These are phyloP conservation scores for Lactifluus subvellereus DNA, from an alignment of 768 basidiomycete genomes.

Conservation along the genomic window DNA sequence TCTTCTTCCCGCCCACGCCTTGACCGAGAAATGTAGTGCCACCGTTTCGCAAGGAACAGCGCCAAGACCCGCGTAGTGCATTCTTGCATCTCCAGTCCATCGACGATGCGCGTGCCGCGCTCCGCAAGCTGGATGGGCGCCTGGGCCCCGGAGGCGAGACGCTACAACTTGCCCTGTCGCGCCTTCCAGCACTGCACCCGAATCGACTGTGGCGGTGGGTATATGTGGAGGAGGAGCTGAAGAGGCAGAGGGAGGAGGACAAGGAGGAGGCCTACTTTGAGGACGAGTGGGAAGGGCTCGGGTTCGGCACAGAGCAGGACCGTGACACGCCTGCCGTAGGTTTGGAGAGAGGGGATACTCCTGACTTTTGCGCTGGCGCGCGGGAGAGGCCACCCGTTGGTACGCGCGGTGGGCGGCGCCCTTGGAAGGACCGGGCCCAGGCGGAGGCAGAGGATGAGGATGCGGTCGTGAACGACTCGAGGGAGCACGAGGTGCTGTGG, in stretches of 20 bases:
- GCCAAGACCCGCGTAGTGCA: neutral
- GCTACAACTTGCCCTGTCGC: neutral
- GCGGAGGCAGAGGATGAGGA: neutral
- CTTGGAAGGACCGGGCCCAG: neutral
- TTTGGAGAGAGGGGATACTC: neutral
- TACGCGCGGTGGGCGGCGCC: conserved; percentile 8
- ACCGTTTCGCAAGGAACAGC: neutral
- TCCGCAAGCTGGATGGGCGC: neutral
- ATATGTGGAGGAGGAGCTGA: neutral
- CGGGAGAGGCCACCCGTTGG: neutral
- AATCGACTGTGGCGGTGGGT: neutral
- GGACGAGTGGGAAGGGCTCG: neutral
- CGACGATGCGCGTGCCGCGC: conserved; percentile 1
- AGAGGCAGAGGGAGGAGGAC: neutral
- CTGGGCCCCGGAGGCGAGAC: neutral
- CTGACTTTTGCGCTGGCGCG: neutral
- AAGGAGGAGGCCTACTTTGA: neutral
- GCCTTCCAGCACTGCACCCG: neutral
- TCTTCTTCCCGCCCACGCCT: too few species aligned
- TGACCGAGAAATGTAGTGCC: neutral
- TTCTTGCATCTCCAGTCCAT: neutral
- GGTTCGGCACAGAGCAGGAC: conserved; percentile 1
- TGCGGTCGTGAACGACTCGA: neutral
- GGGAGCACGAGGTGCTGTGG: neutral
- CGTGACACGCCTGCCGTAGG: neutral